Evolutionary conservation across 495 filamentous ascomycete species (phyloP).

Genomic region (Xylaria intraflava): DNA sequence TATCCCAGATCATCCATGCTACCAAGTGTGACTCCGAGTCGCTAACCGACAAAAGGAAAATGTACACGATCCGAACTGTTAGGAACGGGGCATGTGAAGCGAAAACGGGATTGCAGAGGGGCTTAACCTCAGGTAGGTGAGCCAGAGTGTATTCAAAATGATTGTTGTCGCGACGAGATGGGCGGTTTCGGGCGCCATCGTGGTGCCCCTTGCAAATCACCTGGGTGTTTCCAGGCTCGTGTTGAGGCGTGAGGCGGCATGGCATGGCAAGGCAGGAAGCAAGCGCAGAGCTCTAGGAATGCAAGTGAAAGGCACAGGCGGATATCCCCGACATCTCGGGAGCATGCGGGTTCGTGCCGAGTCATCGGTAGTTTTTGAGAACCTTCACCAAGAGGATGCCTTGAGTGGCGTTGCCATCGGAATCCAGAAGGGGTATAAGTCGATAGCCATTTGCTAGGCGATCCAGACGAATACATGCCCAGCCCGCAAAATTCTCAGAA

Average conservation of each 20-base stretch:
- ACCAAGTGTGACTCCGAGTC: constrained; percentile 2
- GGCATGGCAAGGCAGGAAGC: neutral
- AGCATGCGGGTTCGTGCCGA: neutral
- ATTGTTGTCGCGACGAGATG: neutral
- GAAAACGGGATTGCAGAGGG: neutral
- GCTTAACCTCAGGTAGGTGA: neutral
- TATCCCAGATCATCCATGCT: constrained; percentile 12
- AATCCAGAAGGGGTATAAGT: constrained; percentile 63
- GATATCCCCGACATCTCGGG: neutral
- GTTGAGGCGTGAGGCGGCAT: neutral
- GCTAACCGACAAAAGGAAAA: constrained; percentile 4
- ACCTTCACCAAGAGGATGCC: constrained; percentile 67
- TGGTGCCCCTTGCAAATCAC: neutral
- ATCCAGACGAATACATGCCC: constrained; percentile 86
- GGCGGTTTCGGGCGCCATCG: neutral
- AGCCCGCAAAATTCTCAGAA: constrained; percentile 64
- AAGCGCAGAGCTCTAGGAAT: neutral
- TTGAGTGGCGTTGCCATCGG: constrained; percentile 50
- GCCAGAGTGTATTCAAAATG: neutral
- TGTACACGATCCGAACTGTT: neutral
- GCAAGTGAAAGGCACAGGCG: neutral
- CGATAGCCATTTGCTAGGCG: constrained; percentile 70
- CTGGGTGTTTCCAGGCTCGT: neutral
- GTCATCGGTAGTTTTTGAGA: constrained; percentile 30
- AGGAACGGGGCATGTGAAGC: neutral